Evolutionary conservation across 139 green algal genomes (phyloP).

Genomic region (Micractinium sp.): DNA sequence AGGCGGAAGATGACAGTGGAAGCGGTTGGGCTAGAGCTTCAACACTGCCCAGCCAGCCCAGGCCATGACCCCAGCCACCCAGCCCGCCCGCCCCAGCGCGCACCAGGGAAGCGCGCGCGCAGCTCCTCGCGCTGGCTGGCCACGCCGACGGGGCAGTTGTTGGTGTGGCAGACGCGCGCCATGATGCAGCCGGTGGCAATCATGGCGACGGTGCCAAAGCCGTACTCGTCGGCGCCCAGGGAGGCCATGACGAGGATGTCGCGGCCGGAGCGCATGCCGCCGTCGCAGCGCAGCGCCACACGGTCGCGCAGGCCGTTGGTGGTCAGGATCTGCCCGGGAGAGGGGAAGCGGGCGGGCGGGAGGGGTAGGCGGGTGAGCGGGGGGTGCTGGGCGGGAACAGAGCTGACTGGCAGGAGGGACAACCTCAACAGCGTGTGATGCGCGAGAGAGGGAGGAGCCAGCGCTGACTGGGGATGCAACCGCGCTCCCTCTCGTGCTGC

Average conservation of each 20-base stretch:
- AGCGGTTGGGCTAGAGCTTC: too few relatives aligned
- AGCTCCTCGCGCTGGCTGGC: slow-evolving; percentile 97
- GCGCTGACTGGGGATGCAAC: too few relatives aligned
- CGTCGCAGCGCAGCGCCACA: slow-evolving; percentile 93
- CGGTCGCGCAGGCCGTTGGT: slow-evolving; percentile 95
- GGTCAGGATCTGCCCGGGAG: slow-evolving; percentile 34
- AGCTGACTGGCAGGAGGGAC: too few relatives aligned
- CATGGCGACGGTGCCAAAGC: slow-evolving; percentile 96
- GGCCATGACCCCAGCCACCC: background rate
- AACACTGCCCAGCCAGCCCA: background rate
- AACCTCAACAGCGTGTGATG: too few relatives aligned
- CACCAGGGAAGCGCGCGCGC: slow-evolving; percentile 94
- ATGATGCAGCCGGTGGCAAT: slow-evolving; percentile 99
- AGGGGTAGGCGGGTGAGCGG: too few relatives aligned
- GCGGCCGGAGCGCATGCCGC: slow-evolving; percentile 90
- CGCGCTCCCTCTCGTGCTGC: too few relatives aligned
- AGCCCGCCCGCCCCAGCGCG: background rate
- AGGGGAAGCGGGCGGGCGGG: too few relatives aligned
- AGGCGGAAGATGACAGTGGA: background rate
- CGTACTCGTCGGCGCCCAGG: slow-evolving; percentile 97
- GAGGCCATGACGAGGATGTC: slow-evolving; percentile 93
- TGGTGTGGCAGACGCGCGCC: slow-evolving; percentile 99
- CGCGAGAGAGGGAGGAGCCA: too few relatives aligned
- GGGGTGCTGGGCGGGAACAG: too few relatives aligned
- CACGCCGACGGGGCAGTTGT: slow-evolving; percentile 99